Conservation (phyloP, 2,329 filamentous ascomycete genomes). For the Whalleya microplaca region DNA sequence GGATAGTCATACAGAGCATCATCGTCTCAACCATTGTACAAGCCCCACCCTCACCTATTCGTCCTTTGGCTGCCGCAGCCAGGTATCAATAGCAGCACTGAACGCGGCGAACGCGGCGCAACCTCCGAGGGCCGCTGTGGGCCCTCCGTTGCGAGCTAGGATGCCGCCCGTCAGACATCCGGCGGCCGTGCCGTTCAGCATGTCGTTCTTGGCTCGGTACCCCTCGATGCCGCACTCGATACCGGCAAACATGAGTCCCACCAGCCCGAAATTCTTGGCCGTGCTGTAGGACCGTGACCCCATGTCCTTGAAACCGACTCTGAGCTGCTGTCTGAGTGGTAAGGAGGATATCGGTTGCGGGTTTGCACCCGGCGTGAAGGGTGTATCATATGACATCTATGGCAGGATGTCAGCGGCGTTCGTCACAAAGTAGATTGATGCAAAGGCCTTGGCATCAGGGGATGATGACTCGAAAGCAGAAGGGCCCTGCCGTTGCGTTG, state of each 20-base stretch:
- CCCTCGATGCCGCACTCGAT: slow-evolving; percentile 97
- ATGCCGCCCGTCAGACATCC: slow-evolving; percentile 92
- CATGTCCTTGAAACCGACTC: slow-evolving; percentile 92
- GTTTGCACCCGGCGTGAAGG: slow-evolving; percentile 56
- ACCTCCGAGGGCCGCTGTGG: slow-evolving; percentile 83
- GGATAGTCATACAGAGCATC: slow-evolving; percentile 23
- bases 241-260: slow-evolving; percentile 87
- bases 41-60: slow-evolving; percentile 42
- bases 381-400: slow-evolving; percentile 98
- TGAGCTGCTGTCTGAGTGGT: slow-evolving; percentile 82
- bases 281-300: slow-evolving; percentile 78
- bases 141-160: slow-evolving; percentile 82
- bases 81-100: slow-evolving; percentile 87
- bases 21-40: slow-evolving; percentile 14
- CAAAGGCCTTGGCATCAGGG: slow-evolving; percentile 1
- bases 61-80: slow-evolving; percentile 78
- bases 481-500: background rate
- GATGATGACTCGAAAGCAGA: background rate
- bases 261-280: slow-evolving; percentile 93
- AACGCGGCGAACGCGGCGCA: slow-evolving; percentile 95
- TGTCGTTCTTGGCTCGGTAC: slow-evolving; percentile 88
- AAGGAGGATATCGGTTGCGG: slow-evolving; percentile 59
- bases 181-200: slow-evolving; percentile 83
- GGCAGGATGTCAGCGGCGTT: background rate
- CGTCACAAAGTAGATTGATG: slow-evolving; percentile 3